Percentiles rank a stretch among this genome's conserved stretches.
Evolutionary conservation across 257 asterid genomes (phyloP).

Genomic region (Forsythia viridissima): DNA sequence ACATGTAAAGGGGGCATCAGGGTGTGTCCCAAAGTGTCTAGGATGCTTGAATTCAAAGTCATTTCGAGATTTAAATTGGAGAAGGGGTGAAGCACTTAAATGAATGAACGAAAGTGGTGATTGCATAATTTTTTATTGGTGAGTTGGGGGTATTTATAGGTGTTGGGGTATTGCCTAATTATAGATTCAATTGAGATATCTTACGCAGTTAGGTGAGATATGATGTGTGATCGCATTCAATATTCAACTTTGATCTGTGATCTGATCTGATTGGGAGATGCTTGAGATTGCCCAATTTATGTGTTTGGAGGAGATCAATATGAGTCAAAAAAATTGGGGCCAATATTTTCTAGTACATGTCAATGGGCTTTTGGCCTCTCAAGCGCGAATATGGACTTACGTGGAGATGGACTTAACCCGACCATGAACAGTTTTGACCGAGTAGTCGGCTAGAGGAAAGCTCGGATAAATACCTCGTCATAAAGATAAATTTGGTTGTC

Average conservation of each 20-base stretch:
- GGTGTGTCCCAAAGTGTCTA: neutral
- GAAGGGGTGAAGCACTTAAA: neutral
- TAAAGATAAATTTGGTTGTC: neutral
- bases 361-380: neutral
- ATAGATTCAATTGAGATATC: neutral
- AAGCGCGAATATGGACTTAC: neutral
- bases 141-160: neutral
- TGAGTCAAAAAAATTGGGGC: neutral
- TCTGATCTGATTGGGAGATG: neutral
- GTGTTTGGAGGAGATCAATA: neutral
- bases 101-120: neutral
- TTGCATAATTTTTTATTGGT: neutral
- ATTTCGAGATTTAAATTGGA: too few species aligned
- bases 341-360: too few species aligned
- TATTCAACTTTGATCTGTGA: neutral
- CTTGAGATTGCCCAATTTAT: neutral
- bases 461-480: too few species aligned
- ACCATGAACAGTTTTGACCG: too few species aligned
- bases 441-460: too few species aligned
- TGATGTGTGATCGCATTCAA: neutral
- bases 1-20: too few species aligned
- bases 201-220: too few species aligned
- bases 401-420: neutral
- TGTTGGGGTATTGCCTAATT: neutral
- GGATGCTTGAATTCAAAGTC: neutral